Percentiles rank a stretch among this genome's conserved stretches.
Conservation (phyloP, 257 asterid species). For the Nicotiana undulata region DNA sequence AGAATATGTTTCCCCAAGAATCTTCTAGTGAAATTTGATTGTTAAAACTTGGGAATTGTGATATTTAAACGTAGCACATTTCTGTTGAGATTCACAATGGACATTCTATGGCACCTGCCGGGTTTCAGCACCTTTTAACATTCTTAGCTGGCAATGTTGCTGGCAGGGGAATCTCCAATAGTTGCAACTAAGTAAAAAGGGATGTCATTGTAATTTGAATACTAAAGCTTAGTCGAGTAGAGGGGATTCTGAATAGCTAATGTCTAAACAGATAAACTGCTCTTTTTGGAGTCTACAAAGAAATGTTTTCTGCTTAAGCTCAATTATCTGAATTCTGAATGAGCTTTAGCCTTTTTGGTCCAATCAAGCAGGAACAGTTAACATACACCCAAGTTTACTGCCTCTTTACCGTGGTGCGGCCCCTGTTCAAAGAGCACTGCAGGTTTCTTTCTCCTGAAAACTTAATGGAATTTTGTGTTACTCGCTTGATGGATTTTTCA, state of each 20-base stretch:
- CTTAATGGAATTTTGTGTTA: background rate
- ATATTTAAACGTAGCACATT: background rate
- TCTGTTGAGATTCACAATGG: background rate
- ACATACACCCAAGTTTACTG: slow-evolving; percentile 88
- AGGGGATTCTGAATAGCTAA: background rate
- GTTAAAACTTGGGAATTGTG: background rate
- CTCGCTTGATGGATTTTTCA: background rate
- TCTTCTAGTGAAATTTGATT: background rate
- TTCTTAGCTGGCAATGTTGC: background rate
- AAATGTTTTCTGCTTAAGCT: background rate
- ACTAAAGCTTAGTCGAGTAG: background rate
- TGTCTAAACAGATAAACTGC: background rate
- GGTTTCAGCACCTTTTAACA: background rate
- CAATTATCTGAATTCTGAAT: slow-evolving; percentile 7
- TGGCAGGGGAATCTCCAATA: background rate
- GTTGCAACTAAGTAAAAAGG: background rate
- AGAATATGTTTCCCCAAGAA: background rate
- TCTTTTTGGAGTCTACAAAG: background rate
- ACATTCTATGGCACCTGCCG: background rate
- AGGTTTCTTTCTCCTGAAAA: slow-evolving; percentile 34
- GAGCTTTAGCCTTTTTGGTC: slow-evolving; percentile 13
- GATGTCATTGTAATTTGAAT: background rate
- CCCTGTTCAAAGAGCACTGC: slow-evolving; percentile 95
- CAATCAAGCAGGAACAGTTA: slow-evolving; percentile 71
- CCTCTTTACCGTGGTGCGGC: slow-evolving; percentile 99